Evolutionary conservation across 768 basidiomycete genomes (phyloP), one percentile per base, ranked within the genome.

Genomic region (Amanita pallidorosea): DNA sequence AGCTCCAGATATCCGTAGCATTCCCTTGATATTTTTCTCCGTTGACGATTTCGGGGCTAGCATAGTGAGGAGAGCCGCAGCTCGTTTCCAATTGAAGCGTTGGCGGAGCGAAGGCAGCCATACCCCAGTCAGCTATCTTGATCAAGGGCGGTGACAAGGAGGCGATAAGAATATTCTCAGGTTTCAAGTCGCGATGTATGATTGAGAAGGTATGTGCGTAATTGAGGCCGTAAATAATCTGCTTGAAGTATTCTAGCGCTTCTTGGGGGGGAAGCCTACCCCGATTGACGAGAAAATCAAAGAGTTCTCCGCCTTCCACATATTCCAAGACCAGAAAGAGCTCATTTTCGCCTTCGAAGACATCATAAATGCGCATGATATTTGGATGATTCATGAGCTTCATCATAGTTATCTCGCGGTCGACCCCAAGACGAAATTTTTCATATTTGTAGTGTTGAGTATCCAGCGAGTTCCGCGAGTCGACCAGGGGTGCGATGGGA

Each of bases 311-410:
- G 27, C 94, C 92, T 66, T 93, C 83, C 45, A 97, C 85, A 61
- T 94, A 97, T 67, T 97, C 95, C 47, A 97, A 77, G 31, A 97
- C 83, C 29, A 97, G 81, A 67, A 86, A 96, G 37, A 97, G 82
- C 57, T 95, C 89, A 60, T 78, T 83, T 37, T 88, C 82, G 62
- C 89, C 88, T 68, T 97, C 92, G 67, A 88, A 96, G 49, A 97
- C 94, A 62, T 98, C 94, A 66, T 90, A 93, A 36, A 98, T 84
- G 54, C 86, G 82, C 73, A 97, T 80, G 59, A 98, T 91, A 67
- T 96, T 96, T 1, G 92, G 94, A 63, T 98, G 94, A 61, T 94
- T 89, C 83, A 98, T 93, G 58, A 97, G 85, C 66, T 97, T 98
- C 94, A 98, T 95, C 83, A 97, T 93, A 51, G 88, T 90, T 54